Conservation (phyloP, 306 rosid genomes). For the Adenanthera pavonina region DNA sequence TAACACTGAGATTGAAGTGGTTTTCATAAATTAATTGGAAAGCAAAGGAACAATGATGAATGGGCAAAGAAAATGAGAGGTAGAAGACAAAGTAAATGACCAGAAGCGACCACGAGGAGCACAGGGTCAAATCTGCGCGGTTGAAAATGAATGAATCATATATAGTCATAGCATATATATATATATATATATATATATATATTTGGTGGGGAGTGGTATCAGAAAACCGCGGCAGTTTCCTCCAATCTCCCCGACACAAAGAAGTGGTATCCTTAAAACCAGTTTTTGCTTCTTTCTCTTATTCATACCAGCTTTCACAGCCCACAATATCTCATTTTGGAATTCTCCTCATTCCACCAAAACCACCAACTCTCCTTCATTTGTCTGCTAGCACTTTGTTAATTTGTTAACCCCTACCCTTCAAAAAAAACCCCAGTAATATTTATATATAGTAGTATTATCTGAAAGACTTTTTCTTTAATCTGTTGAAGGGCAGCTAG, state of each 20-base stretch:
- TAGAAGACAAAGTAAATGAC: not conserved
- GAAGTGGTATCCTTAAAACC: slow-evolving; percentile 54
- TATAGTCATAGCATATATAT: not conserved
- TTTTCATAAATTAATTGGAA: not conserved
- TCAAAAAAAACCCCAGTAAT: not conserved
- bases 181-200: no score
- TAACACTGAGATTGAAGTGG: no score
- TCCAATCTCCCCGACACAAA: slow-evolving; percentile 57
- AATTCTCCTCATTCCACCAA: slow-evolving; percentile 36
- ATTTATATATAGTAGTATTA: not conserved
- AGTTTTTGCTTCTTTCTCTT: slow-evolving; percentile 28
- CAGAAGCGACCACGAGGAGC: slow-evolving; percentile 45
- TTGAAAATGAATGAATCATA: slow-evolving; percentile 1
- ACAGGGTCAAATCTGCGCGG: slow-evolving; percentile 31
- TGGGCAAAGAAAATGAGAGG: not conserved
- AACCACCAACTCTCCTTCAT: slow-evolving; percentile 33
- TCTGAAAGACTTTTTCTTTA: not conserved
- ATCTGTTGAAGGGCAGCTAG: slow-evolving; percentile 9
- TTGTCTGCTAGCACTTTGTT: slow-evolving; percentile 55
- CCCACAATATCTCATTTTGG: slow-evolving; percentile 58
- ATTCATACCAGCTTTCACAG: slow-evolving; percentile 46
- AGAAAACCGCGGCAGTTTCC: slow-evolving; percentile 65
- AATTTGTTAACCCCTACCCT: slow-evolving; percentile 21
- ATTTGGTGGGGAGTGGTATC: slow-evolving; percentile 13
- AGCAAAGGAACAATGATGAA: not conserved